Base-by-base conservation (phyloP, 345 rosid genomes). In the Melaleuca quinquenervia region DNA sequence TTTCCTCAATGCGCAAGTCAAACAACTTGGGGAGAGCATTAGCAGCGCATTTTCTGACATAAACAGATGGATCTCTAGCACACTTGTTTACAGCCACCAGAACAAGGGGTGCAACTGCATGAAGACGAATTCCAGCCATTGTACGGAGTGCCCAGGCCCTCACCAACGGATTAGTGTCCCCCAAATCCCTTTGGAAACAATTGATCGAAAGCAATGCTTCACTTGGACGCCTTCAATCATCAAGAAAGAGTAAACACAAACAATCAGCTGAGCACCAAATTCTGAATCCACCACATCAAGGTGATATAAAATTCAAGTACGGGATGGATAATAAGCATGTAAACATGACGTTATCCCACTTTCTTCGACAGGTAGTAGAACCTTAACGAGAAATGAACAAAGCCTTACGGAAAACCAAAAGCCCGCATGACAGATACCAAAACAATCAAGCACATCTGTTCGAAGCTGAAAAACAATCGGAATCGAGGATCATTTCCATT, bases 71-170 rank as follows among this genome's bases (percentile, higher is more conserved):
- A 91, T 97, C 99, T 85, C 95, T 94, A 13, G 97, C 98, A 86
- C 98, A 94, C 90, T 96, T 97, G 75, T 94, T 84, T 55, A 94
- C 96, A 50, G 98, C 98, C 80, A 92, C 94, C 60, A 96, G 90
- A 86, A 96, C 98, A 88, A 97, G 90, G 85, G 99, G 95, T 83
- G 99, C 96, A 88, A 97, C 92, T 21, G 91, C 95, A 87, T 95
- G 98, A 83, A 97, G 88, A 54, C 96, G 96, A 82, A 97, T 96
- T 52, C 99, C 98, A 2, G 98, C 98, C 99, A 97, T 96, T 8
- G 98, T 91, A 84, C 99, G 98, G 84, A 97, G 96, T 62, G 99
- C 99, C 94, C 99, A 95, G 54, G 99, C 99, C 86, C 99, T 93
- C 87, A 97, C 98, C 88, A 97, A 88, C 2, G 99, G 98, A 86